Conservation (phyloP, 1,139 yeast species). For the Zhuliangozyma parablackwelliae region DNA sequence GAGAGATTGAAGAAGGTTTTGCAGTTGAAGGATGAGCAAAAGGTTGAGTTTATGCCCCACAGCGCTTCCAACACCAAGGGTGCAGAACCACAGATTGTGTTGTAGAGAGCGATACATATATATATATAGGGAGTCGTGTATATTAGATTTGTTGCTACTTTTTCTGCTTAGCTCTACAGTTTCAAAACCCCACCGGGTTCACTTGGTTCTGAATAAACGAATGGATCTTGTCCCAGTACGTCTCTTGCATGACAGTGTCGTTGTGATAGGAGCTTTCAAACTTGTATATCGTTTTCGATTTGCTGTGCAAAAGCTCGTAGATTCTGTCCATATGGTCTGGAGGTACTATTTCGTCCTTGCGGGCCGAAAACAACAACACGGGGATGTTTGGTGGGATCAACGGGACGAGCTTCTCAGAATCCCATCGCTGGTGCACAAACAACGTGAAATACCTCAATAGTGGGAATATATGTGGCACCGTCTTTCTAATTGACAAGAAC, state of each 20-base stretch:
- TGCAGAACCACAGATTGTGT: slow-evolving; percentile 38
- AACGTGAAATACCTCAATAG: slow-evolving; percentile 50
- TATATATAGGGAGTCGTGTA: slow-evolving; percentile 17
- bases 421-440: slow-evolving; percentile 81
- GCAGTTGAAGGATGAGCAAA: slow-evolving; percentile 62
- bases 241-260: slow-evolving; percentile 69
- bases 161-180: slow-evolving; percentile 2
- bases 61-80: slow-evolving; percentile 45
- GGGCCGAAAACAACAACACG: slow-evolving; percentile 67
- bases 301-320: slow-evolving; percentile 44
- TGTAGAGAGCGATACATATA: slow-evolving; percentile 18
- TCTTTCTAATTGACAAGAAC: slow-evolving; percentile 70
- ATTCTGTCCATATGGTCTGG: slow-evolving; percentile 74
- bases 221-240: slow-evolving; percentile 68
- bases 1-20: slow-evolving; percentile 78
- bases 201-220: slow-evolving; percentile 47
- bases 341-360: slow-evolving; percentile 86
- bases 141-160: background rate
- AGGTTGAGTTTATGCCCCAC: slow-evolving; percentile 75
- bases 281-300: slow-evolving; percentile 43
- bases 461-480: slow-evolving; percentile 83
- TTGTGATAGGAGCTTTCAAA: slow-evolving; percentile 69
- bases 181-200: slow-evolving; percentile 35
- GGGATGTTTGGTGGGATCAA: slow-evolving; percentile 55
- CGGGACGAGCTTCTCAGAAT: slow-evolving; percentile 61